Evolutionary conservation across 2,329 filamentous ascomycete species (phyloP), one percentile per base, ranked within the genome.

Genomic region (Curvularia eragrostidis): DNA sequence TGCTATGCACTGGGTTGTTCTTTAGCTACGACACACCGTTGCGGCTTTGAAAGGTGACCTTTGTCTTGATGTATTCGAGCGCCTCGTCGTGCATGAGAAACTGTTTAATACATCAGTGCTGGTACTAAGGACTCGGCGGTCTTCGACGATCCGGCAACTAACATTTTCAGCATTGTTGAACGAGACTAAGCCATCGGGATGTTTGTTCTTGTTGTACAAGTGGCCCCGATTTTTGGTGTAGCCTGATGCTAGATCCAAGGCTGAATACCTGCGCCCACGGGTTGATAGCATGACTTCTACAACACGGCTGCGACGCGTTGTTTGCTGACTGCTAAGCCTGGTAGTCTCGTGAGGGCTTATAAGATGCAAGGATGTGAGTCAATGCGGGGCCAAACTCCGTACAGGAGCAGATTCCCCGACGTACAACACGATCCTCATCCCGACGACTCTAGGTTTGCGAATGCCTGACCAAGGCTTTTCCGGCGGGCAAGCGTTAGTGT

Each of bases 171-270:
- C 54, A 39, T 54, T 54, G 1, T 23, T 38, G 18, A 57, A 57
- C 7, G 54, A 57, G 12, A 57, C 24, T 1, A 54, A n/a, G 10
- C 54, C 54, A 28, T 47, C 4, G 24, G 54, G 50, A 30, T 57
- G 24, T 13, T 21, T 49, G 38, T 12, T 30, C 12, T 48, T 48
- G 30, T 49, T 23, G 44, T 54, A 57, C 23, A 48, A 32, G 12
- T 36, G 24, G 30, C 50, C 50, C 18, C 54, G 50, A 18, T 54
- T 19, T 54, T 54, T 54, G n/a, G 50, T 57, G 23, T 57, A 57
- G 38, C 44, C 28, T n/a, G 54, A 50, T 21, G 54, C 50, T 41
- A 54, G 21, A 32, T 54, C 44, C 24, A 54, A 49, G 19, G 50
- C 50, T 21, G 54, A 50, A 44, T 57, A 54, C 41, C 34, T 54